Conservation (phyloP, 768 basidiomycete genomes). For the Leccinum subgranulosum region DNA sequence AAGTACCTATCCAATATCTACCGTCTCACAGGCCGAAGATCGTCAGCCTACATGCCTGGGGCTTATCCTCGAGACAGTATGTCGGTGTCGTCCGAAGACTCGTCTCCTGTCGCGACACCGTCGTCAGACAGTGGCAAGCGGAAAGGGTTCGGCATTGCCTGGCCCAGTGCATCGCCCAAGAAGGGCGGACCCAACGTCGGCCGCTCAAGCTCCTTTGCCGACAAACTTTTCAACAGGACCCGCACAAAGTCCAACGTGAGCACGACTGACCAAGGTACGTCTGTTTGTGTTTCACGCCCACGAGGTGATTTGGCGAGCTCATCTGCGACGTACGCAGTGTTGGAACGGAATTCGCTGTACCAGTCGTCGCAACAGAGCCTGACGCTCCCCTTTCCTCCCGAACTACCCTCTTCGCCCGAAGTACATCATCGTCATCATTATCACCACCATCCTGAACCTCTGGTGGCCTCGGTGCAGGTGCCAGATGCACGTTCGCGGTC, state of each 20-base stretch:
- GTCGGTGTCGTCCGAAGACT: conserved; percentile 69
- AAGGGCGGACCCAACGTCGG: conserved; percentile 40
- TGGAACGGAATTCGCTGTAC: conserved; percentile 29
- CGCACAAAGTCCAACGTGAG: conserved; percentile 55
- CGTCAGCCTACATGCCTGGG: conserved; percentile 39
- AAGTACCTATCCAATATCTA: conserved; percentile 51
- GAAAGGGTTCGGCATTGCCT: conserved; percentile 36
- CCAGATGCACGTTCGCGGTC: neutral
- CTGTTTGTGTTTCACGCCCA: neutral
- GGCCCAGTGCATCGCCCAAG: conserved; percentile 53
- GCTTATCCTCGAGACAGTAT: conserved; percentile 55
- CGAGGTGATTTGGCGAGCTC: neutral
- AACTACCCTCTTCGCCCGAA: neutral
- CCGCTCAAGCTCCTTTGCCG: conserved; percentile 59
- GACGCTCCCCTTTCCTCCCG: conserved; percentile 19
- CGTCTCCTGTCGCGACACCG: conserved; percentile 57
- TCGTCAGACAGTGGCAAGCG: conserved; percentile 39
- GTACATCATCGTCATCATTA: neutral
- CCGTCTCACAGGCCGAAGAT: conserved; percentile 39
- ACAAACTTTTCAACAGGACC: conserved; percentile 52
- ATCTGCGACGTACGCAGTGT: neutral
- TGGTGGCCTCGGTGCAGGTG: neutral
- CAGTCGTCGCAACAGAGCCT: conserved; percentile 24
- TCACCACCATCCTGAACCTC: neutral
- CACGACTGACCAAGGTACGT: conserved; percentile 43